These are phyloP conservation scores for Fusarium tricinctum DNA, from an alignment of 2,329 filamentous ascomycete genomes.

Conservation along the genomic window DNA sequence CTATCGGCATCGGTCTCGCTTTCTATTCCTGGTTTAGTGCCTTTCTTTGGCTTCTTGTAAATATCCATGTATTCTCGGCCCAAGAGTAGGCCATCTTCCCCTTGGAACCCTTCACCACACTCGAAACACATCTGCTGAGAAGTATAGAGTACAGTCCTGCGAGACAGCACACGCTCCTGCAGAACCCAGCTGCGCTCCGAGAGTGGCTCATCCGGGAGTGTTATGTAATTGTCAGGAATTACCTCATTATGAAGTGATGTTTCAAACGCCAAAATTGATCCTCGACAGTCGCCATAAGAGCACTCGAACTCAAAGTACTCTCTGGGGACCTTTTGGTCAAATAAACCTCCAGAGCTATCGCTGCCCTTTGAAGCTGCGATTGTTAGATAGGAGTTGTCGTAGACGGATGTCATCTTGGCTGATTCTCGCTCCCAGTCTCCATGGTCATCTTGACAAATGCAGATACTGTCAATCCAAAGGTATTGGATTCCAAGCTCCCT, in stretches of 20 bases:
- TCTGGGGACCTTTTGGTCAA: fast-evolving
- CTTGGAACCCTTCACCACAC: not conserved
- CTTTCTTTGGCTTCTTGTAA: too few species aligned
- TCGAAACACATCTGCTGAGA: conserved; percentile 2
- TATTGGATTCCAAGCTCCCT: not conserved
- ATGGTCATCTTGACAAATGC: conserved; percentile 11
- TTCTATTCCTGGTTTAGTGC: too few species aligned
- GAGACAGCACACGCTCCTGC: conserved; percentile 1
- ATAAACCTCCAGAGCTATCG: not conserved
- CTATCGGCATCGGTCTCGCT: too few species aligned
- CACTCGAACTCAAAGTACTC: not conserved
- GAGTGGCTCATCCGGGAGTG: not conserved
- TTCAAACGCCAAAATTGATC: not conserved
- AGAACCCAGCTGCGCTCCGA: conserved; percentile 4
- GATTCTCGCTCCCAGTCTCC: conserved; percentile 17
- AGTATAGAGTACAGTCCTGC: not conserved
- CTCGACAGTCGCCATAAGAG: not conserved
- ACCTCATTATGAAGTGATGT: too few species aligned
- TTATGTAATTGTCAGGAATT: not conserved
- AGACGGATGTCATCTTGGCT: not conserved
- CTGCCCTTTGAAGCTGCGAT: not conserved
- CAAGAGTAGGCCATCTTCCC: not conserved
- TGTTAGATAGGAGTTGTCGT: not conserved
- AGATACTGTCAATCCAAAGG: conserved; percentile 18
- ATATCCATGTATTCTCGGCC: too few species aligned